Base-by-base conservation (phyloP, 352 stramenopile genomes). In the Pythium grandisporangium region DNA sequence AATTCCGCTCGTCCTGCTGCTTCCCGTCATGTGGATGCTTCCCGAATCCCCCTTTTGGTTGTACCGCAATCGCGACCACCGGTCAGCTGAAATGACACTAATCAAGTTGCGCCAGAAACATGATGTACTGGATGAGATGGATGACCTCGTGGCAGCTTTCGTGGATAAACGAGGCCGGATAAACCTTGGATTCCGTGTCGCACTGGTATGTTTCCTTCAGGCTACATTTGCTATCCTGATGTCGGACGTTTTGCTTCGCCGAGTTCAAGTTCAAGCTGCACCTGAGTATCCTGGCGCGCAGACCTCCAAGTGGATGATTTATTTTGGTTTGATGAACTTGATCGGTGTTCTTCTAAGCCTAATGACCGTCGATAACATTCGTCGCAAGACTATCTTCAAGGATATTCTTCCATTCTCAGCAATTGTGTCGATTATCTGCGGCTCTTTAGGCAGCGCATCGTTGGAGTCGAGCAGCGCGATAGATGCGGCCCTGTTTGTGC, bases 301-400 rank as follows among this genome's bases (percentile, higher is more conserved):
- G 49, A 88, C 71, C 20, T 88, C 75, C 10, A 69, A 69, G 42
- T 93, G 80, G 80, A 58, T 75, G 46, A 66, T 87, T 34, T 87
- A 84, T 46, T 91, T 86, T 49, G 80, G 77, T 1, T 43, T 76
- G 16, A 86, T 84, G 70, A 82, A 61, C 17, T 73, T 93, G 30
- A 29, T 84, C 4, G 81, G 81, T 17, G 58, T 75, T 1, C 20
- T 83, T 6, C 17, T 92, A 47, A 84, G 77, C 27, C 29, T 90
- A 36, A 58, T 92, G 26, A 90, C 68, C 2, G 75, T 93, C 10
- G 81, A 93, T 47, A 90, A 73, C 36, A 48, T 93, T 29, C 77
- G 76, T n/a, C 77, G 81, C 49, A 93, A 93, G 58, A 93, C 81
- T 8, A 83, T 93, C 20, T 83, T 89, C 51, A 93, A 93, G 53